Conservation (phyloP, 805 yeast genomes). For the Wickerhamomyces rabaulensis region DNA sequence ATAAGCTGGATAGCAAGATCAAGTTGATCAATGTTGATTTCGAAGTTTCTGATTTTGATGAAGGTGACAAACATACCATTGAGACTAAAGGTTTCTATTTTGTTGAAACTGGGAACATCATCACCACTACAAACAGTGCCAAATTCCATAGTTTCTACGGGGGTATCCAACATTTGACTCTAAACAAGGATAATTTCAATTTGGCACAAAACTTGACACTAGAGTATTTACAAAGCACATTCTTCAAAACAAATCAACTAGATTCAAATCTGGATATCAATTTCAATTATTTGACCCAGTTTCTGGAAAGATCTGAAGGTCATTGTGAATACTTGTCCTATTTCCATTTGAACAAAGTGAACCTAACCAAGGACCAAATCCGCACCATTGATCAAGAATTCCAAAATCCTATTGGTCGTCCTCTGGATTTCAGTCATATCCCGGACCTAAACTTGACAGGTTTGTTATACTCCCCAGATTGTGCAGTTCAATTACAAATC, state of each 20-base stretch:
- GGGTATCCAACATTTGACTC: constrained; percentile 48
- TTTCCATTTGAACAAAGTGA: constrained; percentile 64
- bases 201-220: constrained; percentile 39
- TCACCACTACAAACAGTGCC: constrained; percentile 55
- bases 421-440: constrained; percentile 42
- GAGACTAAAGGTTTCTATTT: constrained; percentile 60
- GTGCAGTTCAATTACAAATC: constrained; percentile 54
- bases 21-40: constrained; percentile 32
- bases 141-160: constrained; percentile 60
- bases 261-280: constrained; percentile 19
- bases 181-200: constrained; percentile 38
- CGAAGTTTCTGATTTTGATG: constrained; percentile 37
- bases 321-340: constrained; percentile 71
- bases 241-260: constrained; percentile 10
- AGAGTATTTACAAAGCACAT: constrained; percentile 39
- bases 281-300: constrained; percentile 18
- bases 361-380: constrained; percentile 46
- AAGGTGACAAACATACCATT: constrained; percentile 44
- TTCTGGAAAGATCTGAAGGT: constrained; percentile 27
- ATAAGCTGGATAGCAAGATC: constrained; percentile 31
- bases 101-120: constrained; percentile 57
- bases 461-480: constrained; percentile 81
- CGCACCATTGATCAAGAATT: constrained; percentile 68
- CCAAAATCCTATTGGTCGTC: constrained; percentile 70
- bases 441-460: constrained; percentile 58